These are phyloP conservation scores for Magnaporthiopsis incrustans DNA, from an alignment of 2,329 filamentous ascomycete genomes.

Conservation along the genomic window DNA sequence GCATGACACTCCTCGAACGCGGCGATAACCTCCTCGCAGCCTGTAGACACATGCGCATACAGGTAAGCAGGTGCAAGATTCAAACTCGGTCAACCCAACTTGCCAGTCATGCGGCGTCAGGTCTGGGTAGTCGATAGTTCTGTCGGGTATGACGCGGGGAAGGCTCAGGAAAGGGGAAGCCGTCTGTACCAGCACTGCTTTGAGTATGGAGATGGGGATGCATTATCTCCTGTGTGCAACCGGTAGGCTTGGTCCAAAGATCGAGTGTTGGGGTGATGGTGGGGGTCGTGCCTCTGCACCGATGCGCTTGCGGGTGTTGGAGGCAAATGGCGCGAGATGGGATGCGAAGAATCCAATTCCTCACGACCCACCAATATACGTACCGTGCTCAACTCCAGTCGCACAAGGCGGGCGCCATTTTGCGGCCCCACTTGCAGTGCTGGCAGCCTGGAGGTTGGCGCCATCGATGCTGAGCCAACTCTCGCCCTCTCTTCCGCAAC, in stretches of 20 bases:
- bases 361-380: neutral
- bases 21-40: constrained; percentile 88
- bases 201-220: constrained; percentile 96
- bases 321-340: neutral
- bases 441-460: neutral
- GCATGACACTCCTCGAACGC: constrained; percentile 95
- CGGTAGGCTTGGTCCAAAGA: neutral
- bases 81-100: neutral
- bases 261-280: neutral
- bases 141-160: neutral
- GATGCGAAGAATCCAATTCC: neutral
- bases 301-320: neutral
- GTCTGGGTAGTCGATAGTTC: neutral
- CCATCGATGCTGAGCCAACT: neutral
- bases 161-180: constrained; percentile 1
- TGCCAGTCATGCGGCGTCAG: neutral
- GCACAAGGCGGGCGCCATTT: too few relatives aligned
- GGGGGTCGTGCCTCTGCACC: neutral
- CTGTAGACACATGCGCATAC: constrained; percentile 38
- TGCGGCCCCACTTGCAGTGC: neutral
- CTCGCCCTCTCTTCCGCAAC: neutral
- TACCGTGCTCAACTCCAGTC: neutral
- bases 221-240: constrained; percentile 53
- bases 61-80: neutral
- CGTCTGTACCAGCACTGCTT: constrained; percentile 67